phyloP scores from a whole-genome alignment of 169 alveolate genomes.

The Plasmodium yoelii region DNA sequence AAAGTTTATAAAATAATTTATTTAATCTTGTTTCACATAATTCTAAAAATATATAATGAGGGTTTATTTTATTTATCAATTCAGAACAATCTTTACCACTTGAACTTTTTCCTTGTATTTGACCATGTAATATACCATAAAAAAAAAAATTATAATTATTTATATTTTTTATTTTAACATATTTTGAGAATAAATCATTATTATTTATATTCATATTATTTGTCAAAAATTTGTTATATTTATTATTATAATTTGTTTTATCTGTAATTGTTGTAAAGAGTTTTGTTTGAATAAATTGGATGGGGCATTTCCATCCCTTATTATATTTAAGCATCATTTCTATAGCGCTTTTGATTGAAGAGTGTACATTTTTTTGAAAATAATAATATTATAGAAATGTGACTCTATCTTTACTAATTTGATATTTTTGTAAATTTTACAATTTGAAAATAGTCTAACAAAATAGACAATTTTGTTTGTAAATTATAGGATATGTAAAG shows the following conservation, averaged over 20 bases:
- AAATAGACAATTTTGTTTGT: too few relatives aligned
- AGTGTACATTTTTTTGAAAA: too few relatives aligned
- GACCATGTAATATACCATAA: slow-evolving; percentile 69
- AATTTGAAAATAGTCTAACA: too few relatives aligned
- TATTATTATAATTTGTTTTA: background rate
- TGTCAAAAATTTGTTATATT: background rate
- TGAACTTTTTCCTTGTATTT: slow-evolving; percentile 31
- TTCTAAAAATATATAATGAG: slow-evolving; percentile 57
- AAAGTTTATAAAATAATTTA: slow-evolving; percentile 29
- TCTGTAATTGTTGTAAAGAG: background rate
- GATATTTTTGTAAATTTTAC: too few relatives aligned
- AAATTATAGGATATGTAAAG: too few relatives aligned
- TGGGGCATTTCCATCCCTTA: too few relatives aligned
- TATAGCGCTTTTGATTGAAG: too few relatives aligned
- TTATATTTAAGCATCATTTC: too few relatives aligned
- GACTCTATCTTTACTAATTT: too few relatives aligned
- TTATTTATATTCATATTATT: background rate
- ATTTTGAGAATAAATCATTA: slow-evolving; percentile 13
- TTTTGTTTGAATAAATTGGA: background rate
- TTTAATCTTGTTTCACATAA: slow-evolving; percentile 45
- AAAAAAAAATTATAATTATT: slow-evolving; percentile 47
- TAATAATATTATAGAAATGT: too few relatives aligned
- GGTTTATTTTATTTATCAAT: slow-evolving; percentile 17
- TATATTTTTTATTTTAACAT: slow-evolving; percentile 10
- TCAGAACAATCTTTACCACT: slow-evolving; percentile 56